A percentile compares a stretch with the other conserved stretches of the same genome.
phyloP scores from a whole-genome alignment of 768 basidiomycete genomes.

The Termitomyces sp. region DNA sequence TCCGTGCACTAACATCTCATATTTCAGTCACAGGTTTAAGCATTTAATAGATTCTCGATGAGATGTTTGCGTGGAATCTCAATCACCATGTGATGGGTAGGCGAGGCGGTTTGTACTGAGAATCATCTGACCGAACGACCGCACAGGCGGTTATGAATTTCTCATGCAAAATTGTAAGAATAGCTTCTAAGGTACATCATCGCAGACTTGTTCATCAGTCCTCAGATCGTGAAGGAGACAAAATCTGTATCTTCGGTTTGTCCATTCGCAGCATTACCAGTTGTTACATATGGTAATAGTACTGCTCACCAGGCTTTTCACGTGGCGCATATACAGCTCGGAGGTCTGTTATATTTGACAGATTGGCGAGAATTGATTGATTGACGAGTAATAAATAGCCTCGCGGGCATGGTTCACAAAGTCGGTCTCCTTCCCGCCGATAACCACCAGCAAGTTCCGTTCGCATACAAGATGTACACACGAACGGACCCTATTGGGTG shows the following conservation, averaged over 20 bases:
- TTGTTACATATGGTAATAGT: not conserved
- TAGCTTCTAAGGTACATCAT: not conserved
- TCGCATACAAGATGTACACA: slow-evolving; percentile 63
- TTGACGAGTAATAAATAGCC: slow-evolving; percentile 24
- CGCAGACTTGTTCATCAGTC: not conserved
- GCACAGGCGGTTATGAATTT: slow-evolving; percentile 51
- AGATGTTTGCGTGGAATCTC: slow-evolving; percentile 48
- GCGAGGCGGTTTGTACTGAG: slow-evolving; percentile 10
- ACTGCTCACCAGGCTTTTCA: slow-evolving; percentile 43
- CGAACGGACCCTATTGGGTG: slow-evolving; percentile 46
- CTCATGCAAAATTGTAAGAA: slow-evolving; percentile 53
- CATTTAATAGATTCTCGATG: slow-evolving; percentile 38
- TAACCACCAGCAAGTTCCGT: slow-evolving; percentile 56
- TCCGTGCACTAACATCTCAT: slow-evolving; percentile 12
- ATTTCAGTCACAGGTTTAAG: not conserved
- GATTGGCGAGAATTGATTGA: too few species aligned
- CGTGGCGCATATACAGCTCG: slow-evolving; percentile 65
- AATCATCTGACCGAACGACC: not conserved
- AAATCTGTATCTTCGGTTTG: slow-evolving; percentile 59
- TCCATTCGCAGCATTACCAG: not conserved
- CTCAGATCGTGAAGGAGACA: slow-evolving; percentile 50
- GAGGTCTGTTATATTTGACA: slow-evolving; percentile 25
- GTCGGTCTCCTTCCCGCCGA: slow-evolving; percentile 45
- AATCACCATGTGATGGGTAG: slow-evolving; percentile 47
- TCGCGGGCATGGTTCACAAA: slow-evolving; percentile 53